Base-by-base conservation (phyloP, 345 rosid species). In the Linum trigynum region DNA sequence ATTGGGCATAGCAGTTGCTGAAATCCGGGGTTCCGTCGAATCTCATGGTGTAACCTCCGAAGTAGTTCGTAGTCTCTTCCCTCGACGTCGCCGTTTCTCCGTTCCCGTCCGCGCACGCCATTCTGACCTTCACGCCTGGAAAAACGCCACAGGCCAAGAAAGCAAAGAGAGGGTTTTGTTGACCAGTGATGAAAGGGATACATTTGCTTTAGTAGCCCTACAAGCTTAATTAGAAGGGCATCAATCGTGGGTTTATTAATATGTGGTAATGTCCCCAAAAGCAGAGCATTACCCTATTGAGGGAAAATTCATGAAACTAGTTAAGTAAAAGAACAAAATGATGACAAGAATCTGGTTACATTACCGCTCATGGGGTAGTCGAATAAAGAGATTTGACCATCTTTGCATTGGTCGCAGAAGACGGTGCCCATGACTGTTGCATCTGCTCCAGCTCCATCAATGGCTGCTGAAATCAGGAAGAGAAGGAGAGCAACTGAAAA, bases 371-470 rank as follows among this genome's bases (percentile, higher is more conserved):
- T 65, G 32, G 97, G 97, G 66, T 88, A 85, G 77, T 88, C 98
- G 10, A 88, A 85, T 71, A 82, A 70, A 72, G 97, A 87, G 57
- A 36, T 67, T 39, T 81, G 80, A 55, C 96, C 98, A 71, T 89
- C 96, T 64, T 86, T 89, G 84, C 98, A 92, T 73, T 86, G 96
- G 79, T 92, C 96, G 64, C 98, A 90, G 77, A 84, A 83, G 67
- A 90, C 97, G 0, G 82, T 63, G 42, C 98, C 98, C 3, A 81
- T 72, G 57, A 90, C 96, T 48, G 81, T 66, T 37, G 89, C 85
- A 69, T 80, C 72, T 15, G 89, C 94, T 36, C 48, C 68, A 40
- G 80, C 65, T 57, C 77, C 84, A 81, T 76, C 72, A 62, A 78
- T 61, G 70, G 81, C 75, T 40, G 86, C 77, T 59, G 78, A 78